A percentile compares a stretch with the other conserved stretches of the same genome.
These are phyloP conservation scores for Ramalina peruviana DNA, from an alignment of 495 filamentous ascomycete species.

Conservation along the genomic window DNA sequence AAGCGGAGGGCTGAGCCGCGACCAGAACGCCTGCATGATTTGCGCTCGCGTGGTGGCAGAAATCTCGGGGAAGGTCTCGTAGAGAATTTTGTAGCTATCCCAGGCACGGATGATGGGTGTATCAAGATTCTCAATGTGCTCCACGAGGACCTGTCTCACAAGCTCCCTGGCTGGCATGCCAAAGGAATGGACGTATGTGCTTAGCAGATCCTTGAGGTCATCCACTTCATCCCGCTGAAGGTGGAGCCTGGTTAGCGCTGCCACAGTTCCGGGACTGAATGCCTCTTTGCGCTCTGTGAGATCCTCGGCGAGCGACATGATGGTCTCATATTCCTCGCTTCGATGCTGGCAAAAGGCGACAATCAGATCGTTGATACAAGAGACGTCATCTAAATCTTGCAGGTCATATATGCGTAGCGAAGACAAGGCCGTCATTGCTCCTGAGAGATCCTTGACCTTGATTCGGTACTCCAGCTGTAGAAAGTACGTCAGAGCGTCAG, in stretches of 20 bases:
- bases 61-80: slow-evolving; percentile 65
- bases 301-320: slow-evolving; percentile 61
- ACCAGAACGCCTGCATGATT: slow-evolving; percentile 77
- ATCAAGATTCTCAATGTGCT: slow-evolving; percentile 46
- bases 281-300: slow-evolving; percentile 54
- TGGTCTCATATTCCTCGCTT: slow-evolving; percentile 43
- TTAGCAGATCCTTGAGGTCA: slow-evolving; percentile 65
- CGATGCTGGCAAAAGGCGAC: slow-evolving; percentile 49
- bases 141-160: slow-evolving; percentile 48
- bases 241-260: slow-evolving; percentile 53
- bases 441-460: slow-evolving; percentile 50
- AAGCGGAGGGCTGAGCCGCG: slow-evolving; percentile 61
- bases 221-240: slow-evolving; percentile 57
- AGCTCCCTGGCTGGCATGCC: slow-evolving; percentile 46
- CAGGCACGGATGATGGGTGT: slow-evolving; percentile 52
- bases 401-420: slow-evolving; percentile 40
- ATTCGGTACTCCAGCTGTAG: slow-evolving; percentile 65
- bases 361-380: slow-evolving; percentile 62
- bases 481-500: slow-evolving; percentile 51
- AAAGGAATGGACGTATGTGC: slow-evolving; percentile 48
- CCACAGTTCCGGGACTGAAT: slow-evolving; percentile 58
- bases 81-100: slow-evolving; percentile 69
- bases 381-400: slow-evolving; percentile 40
- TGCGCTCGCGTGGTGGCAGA: slow-evolving; percentile 42
- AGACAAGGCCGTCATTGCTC: slow-evolving; percentile 48